These are phyloP conservation scores for Limnanthes douglasii DNA, from an alignment of 345 rosid species.

Conservation along the genomic window DNA sequence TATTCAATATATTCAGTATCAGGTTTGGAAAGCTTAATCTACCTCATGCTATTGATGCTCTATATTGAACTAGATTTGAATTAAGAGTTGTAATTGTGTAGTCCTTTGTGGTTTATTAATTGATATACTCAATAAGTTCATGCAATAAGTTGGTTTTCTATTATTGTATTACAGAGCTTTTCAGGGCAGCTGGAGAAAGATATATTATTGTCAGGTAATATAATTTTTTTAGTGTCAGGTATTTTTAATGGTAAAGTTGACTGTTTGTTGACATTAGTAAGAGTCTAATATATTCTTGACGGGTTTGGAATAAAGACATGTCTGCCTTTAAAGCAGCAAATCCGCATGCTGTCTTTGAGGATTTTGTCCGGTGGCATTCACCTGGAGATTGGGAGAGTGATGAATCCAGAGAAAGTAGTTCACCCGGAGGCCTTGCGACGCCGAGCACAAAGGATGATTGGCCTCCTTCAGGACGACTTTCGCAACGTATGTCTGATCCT, in stretches of 20 bases:
- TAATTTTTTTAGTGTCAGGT: slow-evolving; percentile 3
- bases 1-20: too few species aligned
- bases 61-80: too few species aligned
- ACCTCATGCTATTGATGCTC: too few species aligned
- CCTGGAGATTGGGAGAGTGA: slow-evolving; percentile 85
- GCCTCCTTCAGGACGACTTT: slow-evolving; percentile 92
- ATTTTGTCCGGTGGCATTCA: slow-evolving; percentile 98
- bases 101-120: too few species aligned
- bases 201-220: slow-evolving; percentile 59
- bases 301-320: slow-evolving; percentile 65
- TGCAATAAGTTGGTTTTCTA: too few species aligned
- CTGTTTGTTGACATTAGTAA: slow-evolving; percentile 1
- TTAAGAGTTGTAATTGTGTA: too few species aligned
- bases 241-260: slow-evolving; percentile 2
- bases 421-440: slow-evolving; percentile 18
- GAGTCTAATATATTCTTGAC: not conserved
- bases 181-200: slow-evolving; percentile 96
- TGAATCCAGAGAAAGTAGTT: slow-evolving; percentile 20
- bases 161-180: slow-evolving; percentile 55
- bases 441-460: slow-evolving; percentile 31
- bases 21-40: too few species aligned
- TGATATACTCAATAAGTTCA: too few species aligned
- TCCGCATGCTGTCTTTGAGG: slow-evolving; percentile 86
- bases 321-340: slow-evolving; percentile 99
- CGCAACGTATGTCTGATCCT: slow-evolving; percentile 78